phyloP scores from a whole-genome alignment of 345 rosid genomes.

The Murraya koenigii region DNA sequence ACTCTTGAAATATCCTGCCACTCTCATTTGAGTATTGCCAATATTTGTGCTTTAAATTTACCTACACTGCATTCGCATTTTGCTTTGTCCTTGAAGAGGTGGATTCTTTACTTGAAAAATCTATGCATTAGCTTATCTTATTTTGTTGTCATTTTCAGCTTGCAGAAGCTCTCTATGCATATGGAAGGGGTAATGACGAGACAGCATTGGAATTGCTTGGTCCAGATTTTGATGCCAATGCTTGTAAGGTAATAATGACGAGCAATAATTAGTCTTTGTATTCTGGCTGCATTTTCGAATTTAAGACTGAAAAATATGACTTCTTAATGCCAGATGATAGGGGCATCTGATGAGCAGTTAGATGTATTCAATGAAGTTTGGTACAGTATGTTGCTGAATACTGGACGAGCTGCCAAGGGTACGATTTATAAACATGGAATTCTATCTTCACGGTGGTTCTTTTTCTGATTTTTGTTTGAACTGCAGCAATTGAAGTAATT shows the following conservation, averaged over 20 bases:
- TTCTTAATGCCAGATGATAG: constrained; percentile 46
- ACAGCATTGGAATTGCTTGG: constrained; percentile 59
- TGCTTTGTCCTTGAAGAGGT: not conserved
- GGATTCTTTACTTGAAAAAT: not conserved
- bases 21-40: not conserved
- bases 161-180: constrained; percentile 69
- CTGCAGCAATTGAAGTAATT: constrained; percentile 57
- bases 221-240: constrained; percentile 59
- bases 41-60: not conserved
- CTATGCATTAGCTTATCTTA: not conserved
- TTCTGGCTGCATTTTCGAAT: not conserved
- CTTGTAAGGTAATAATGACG: constrained; percentile 54
- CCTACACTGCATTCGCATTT: not conserved
- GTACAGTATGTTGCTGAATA: constrained; percentile 58
- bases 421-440: constrained; percentile 1
- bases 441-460: not conserved
- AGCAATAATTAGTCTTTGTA: not conserved
- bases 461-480: constrained; percentile 6
- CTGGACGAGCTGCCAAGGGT: constrained; percentile 66
- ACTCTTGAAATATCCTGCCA: not conserved
- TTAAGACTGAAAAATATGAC: not conserved
- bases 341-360: constrained; percentile 88
- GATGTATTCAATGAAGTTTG: constrained; percentile 92
- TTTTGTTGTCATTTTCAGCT: constrained; percentile 38
- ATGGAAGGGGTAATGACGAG: constrained; percentile 51